These are phyloP conservation scores for Petunia secreta DNA, from an alignment of 257 asterid species.

Conservation along the genomic window DNA sequence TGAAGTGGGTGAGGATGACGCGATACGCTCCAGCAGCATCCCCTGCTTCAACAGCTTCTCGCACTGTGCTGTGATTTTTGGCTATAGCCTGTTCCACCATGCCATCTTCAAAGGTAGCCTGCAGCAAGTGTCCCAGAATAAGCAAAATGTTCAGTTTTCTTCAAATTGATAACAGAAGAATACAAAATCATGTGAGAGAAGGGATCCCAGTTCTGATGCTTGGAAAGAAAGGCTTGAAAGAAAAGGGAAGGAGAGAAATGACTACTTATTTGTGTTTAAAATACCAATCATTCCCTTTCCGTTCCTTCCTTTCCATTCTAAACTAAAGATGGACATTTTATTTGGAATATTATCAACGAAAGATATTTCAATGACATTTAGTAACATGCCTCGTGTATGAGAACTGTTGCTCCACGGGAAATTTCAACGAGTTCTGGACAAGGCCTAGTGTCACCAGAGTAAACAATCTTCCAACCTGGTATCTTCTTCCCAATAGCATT, in stretches of 20 bases:
- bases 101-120: conserved; percentile 93
- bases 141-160: neutral
- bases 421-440: conserved; percentile 78
- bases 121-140: conserved; percentile 15
- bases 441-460: conserved; percentile 96
- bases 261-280: too few species aligned
- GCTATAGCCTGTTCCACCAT: conserved; percentile 77
- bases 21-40: conserved; percentile 78
- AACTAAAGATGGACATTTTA: too few species aligned
- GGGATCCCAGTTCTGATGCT: too few species aligned
- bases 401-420: conserved; percentile 75
- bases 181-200: too few species aligned
- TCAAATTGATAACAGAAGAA: neutral
- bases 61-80: conserved; percentile 82
- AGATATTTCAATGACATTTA: neutral
- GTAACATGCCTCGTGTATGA: conserved; percentile 73
- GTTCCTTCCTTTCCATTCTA: too few species aligned
- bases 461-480: conserved; percentile 91
- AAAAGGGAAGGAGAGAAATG: too few species aligned
- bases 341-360: neutral
- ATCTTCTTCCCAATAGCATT: conserved; percentile 58
- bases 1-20: conserved; percentile 82
- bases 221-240: too few species aligned
- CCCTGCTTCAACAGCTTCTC: conserved; percentile 80
- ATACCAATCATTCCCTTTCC: too few species aligned